Base-by-base conservation (phyloP, 192 early-diverging fungal species). In the Podila minutissima region DNA sequence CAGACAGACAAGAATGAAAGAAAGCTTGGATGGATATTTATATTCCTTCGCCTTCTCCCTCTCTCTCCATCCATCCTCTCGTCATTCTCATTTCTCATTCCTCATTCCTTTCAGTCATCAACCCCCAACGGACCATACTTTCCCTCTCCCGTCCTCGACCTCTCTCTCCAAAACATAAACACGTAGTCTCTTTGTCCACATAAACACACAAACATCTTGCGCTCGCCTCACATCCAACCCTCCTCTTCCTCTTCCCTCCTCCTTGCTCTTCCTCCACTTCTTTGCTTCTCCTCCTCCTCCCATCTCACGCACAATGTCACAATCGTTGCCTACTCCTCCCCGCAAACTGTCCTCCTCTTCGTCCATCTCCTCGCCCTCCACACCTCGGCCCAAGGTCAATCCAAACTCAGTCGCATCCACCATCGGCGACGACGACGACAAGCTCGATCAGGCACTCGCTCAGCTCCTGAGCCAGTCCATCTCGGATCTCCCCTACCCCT, bases 281-380 rank as follows among this genome's bases (percentile, higher is more conserved):
- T 63, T 24, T 31, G 17, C 69, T n/a, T 11, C 49, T 22, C 5
- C 5, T 7, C 58, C 70, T 48, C 29, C 29, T 29, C 2, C 13
- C 41, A 38, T 59, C 22, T 26, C 19, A 19, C 33, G 19, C 26
- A 74, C 33, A 3, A 79, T 79, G 76, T 68, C 70, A 15, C 70
- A 59, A 33, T 79, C 76, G 1, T 33, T 79, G 15, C 76, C 69
- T 33, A 71, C 77, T 61, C 77, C 77, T 59, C 77, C 77, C 41
- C 71, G 77, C 17, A 81, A 73, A 55, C 41, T 65, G 24, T 69
- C 77, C 22, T 58, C 76, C 10, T 67, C 77, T 11, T 50, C 28
- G 17, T 26, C 48, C 32, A 49, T 41, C 19, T 31, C 41, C 22
- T n/a, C 61, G 11, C 59, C 19, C 62, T 26, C 38, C 66, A 26